These are phyloP conservation scores for Aspergillus ostianus DNA, from an alignment of 495 filamentous ascomycete species.

Conservation along the genomic window DNA sequence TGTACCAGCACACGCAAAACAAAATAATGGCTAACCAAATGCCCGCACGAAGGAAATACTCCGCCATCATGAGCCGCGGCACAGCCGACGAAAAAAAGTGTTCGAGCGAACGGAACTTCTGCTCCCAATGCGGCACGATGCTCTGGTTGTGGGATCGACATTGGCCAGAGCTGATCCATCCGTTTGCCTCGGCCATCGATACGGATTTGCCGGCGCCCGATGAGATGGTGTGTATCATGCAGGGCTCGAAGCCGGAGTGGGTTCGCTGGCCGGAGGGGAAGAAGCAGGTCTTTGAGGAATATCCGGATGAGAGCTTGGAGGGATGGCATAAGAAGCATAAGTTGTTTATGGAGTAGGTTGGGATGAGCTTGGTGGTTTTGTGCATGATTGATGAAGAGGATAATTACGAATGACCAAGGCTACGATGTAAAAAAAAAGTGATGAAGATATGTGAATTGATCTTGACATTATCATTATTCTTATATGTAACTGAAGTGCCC, in stretches of 20 bases:
- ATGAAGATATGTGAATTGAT: background rate
- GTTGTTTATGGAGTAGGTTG: slow-evolving; percentile 24
- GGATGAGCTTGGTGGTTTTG: background rate
- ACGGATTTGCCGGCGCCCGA: slow-evolving; percentile 49
- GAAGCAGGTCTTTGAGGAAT: slow-evolving; percentile 45
- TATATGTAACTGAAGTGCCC: background rate
- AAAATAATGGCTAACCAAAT: background rate
- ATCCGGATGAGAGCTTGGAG: slow-evolving; percentile 46
- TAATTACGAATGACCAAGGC: background rate
- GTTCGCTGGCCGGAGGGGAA: slow-evolving; percentile 52
- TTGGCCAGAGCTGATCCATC: slow-evolving; percentile 57
- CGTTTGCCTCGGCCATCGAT: slow-evolving; percentile 57
- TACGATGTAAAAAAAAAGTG: background rate
- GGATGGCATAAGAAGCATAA: slow-evolving; percentile 53
- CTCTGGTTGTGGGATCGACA: slow-evolving; percentile 48
- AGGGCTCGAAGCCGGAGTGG: slow-evolving; percentile 48
- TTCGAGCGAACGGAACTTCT: slow-evolving; percentile 52
- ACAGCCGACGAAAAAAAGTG: slow-evolving; percentile 40
- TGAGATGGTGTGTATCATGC: slow-evolving; percentile 54
- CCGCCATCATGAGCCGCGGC: slow-evolving; percentile 49
- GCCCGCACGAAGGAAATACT: slow-evolving; percentile 43
- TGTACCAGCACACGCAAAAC: too few species aligned
- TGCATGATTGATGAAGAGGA: background rate
- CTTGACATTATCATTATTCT: slow-evolving; percentile 1
- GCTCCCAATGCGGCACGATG: slow-evolving; percentile 52